Conservation (phyloP, 257 asterid species). For the Cynanchum wilfordii region DNA sequence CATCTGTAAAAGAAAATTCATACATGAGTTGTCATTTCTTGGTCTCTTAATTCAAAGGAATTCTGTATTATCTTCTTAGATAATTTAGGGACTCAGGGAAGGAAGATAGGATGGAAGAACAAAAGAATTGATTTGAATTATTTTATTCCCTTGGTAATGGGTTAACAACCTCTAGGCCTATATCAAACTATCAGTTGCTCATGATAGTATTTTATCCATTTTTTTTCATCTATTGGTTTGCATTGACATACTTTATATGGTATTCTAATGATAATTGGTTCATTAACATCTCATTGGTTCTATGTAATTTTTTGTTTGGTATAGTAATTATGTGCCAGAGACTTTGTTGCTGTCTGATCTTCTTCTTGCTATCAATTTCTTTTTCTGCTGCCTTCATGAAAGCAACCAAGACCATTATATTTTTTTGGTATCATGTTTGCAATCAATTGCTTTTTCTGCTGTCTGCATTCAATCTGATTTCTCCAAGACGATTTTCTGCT, state of each 20-base stretch:
- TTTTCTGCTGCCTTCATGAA: neutral
- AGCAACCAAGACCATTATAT: neutral
- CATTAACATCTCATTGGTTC: neutral
- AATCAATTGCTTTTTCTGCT: neutral
- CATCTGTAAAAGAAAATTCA: slow-evolving; percentile 8
- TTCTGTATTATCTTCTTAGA: neutral
- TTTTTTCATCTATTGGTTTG: neutral
- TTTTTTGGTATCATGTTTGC: neutral
- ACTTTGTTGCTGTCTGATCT: slow-evolving; percentile 74
- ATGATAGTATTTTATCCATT: neutral
- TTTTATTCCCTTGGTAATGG: neutral
- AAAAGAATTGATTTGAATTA: neutral
- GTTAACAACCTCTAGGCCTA: neutral
- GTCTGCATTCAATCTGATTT: neutral
- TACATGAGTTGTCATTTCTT: slow-evolving; percentile 1
- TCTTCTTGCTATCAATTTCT: slow-evolving; percentile 32
- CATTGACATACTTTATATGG: neutral
- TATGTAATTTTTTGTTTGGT: slow-evolving; percentile 6
- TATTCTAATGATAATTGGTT: neutral
- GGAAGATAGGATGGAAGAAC: neutral
- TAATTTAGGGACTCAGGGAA: neutral
- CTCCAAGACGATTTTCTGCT: neutral
- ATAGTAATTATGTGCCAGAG: slow-evolving; percentile 42
- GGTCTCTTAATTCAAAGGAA: neutral
- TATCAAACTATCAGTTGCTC: neutral